Conservation (phyloP, 108 stramenopile species). For the Pseudonitzschia pungens region DNA sequence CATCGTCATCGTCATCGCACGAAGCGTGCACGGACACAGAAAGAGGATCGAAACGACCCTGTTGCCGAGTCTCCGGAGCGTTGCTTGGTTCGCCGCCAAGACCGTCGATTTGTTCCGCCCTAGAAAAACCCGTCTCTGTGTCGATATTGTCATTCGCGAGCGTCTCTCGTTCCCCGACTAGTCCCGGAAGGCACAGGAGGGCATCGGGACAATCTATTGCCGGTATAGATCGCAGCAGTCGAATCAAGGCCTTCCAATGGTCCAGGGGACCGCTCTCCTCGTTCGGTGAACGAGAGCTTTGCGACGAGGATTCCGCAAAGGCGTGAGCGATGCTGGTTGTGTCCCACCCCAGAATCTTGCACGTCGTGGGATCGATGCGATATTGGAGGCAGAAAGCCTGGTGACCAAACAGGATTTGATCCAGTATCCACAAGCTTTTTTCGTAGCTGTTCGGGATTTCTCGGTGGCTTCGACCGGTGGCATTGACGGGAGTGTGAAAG, state of each 20-base stretch:
- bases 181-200: neutral
- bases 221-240: slow-evolving; percentile 23
- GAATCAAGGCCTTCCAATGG: slow-evolving; percentile 26
- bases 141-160: neutral
- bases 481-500: slow-evolving; percentile 20
- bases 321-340: slow-evolving; percentile 40
- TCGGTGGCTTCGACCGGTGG: neutral
- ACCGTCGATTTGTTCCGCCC: neutral
- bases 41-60: neutral
- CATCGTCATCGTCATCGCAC: slow-evolving; percentile 3
- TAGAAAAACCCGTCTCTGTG: neutral
- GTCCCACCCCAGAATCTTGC: slow-evolving; percentile 26
- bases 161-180: neutral
- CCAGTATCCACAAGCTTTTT: slow-evolving; percentile 42
- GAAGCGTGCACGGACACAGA: slow-evolving; percentile 42
- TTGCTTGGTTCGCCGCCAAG: neutral
- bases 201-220: slow-evolving; percentile 18
- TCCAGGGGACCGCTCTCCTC: slow-evolving; percentile 18
- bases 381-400: slow-evolving; percentile 7
- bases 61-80: neutral
- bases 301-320: slow-evolving; percentile 20
- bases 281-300: neutral
- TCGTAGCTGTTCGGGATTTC: slow-evolving; percentile 26
- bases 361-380: slow-evolving; percentile 22
- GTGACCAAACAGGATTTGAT: slow-evolving; percentile 30